phyloP scores from a whole-genome alignment of 2,329 filamentous ascomycete genomes.

The Leptographium flavum region DNA sequence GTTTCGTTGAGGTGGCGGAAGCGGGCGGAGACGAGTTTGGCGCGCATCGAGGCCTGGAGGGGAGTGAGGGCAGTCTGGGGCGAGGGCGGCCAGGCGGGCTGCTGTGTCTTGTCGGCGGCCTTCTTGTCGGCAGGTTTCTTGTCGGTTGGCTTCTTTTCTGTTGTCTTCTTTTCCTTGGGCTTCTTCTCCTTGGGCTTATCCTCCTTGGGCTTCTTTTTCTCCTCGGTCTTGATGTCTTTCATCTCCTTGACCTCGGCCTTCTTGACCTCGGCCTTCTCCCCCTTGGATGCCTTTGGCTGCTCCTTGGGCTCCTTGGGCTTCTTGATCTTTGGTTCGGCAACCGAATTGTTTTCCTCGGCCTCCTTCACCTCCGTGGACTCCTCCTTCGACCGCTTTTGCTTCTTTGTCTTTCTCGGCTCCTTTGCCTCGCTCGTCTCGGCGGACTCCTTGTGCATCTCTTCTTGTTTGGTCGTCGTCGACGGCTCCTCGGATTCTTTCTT shows the following conservation, averaged over 20 bases:
- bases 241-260: neutral
- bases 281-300: constrained; percentile 14
- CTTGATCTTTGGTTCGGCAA: neutral
- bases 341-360: constrained; percentile 8
- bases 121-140: too few relatives aligned
- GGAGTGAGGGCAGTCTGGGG: constrained; percentile 55
- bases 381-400: constrained; percentile 12
- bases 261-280: constrained; percentile 5
- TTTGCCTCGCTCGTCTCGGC: neutral
- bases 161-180: constrained; percentile 1
- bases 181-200: neutral
- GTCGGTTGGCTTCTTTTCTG: too few relatives aligned
- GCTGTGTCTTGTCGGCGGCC: neutral
- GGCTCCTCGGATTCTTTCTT: constrained; percentile 10
- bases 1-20: constrained; percentile 97
- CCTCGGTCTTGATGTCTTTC: neutral
- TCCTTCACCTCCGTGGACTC: neutral
- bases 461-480: neutral
- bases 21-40: constrained; percentile 85
- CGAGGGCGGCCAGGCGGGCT: neutral
- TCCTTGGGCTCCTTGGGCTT: constrained; percentile 1
- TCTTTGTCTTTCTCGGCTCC: constrained; percentile 9
- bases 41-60: constrained; percentile 84
- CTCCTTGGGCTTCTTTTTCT: constrained; percentile 6
- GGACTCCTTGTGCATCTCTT: neutral